A percentile compares a stretch with the other conserved stretches of the same genome.
phyloP scores from a whole-genome alignment of 805 yeast genomes.

The Lipomyces chichibuensis region DNA sequence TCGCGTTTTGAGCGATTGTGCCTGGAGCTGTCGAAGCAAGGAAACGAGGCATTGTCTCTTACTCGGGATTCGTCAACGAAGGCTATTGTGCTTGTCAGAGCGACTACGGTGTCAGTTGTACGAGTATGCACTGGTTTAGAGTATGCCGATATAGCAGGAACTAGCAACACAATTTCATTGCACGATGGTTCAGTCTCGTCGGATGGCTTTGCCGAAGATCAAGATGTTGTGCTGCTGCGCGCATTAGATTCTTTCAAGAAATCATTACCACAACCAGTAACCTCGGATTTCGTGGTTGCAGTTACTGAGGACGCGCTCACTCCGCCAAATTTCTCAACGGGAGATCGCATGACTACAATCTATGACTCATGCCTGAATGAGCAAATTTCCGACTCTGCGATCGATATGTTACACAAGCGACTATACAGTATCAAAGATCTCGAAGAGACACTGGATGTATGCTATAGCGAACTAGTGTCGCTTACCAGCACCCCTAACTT shows the following conservation, averaged over 20 bases:
- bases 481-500: conserved; percentile 6
- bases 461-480: conserved; percentile 14
- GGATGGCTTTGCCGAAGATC: background rate
- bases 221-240: conserved; percentile 40
- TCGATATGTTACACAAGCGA: conserved; percentile 28
- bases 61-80: conserved; percentile 45
- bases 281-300: conserved; percentile 44
- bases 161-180: conserved; percentile 16
- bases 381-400: conserved; percentile 34
- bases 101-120: conserved; percentile 45
- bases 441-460: conserved; percentile 23
- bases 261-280: conserved; percentile 47
- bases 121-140: conserved; percentile 44
- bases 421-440: conserved; percentile 18
- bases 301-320: conserved; percentile 45
- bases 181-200: background rate
- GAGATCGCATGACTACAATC: conserved; percentile 29
- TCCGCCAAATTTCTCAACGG: conserved; percentile 29
- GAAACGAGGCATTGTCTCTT: conserved; percentile 62
- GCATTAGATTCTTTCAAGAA: conserved; percentile 49
- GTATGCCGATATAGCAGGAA: conserved; percentile 41
- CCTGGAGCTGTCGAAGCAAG: conserved; percentile 64
- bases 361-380: conserved; percentile 28
- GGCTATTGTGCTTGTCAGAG: conserved; percentile 45
- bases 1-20: conserved; percentile 70